phyloP scores from a whole-genome alignment of 2,329 filamentous ascomycete genomes.

The Immersiporthe knoxdaviesiana region DNA sequence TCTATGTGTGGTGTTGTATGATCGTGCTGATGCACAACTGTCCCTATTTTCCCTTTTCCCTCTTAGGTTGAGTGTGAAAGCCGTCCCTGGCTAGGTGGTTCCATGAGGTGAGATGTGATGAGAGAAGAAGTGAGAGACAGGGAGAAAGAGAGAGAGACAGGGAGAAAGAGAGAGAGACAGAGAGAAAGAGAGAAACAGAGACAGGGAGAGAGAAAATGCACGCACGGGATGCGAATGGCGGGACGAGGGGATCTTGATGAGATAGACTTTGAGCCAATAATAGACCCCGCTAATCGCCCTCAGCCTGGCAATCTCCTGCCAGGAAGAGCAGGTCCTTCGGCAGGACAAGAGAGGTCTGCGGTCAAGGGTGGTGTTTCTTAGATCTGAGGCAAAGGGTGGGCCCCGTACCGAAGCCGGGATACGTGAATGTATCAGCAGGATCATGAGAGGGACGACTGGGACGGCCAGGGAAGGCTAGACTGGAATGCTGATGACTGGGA shows the following conservation, averaged over 20 bases:
- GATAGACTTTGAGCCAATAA: slow-evolving; percentile 13
- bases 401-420: neutral
- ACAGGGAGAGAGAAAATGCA: neutral
- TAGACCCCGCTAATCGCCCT: neutral
- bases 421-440: neutral
- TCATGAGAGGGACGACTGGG: no score
- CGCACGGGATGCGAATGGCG: slow-evolving; percentile 6
- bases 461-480: neutral
- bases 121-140: neutral
- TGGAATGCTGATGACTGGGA: neutral
- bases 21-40: neutral
- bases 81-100: neutral
- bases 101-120: neutral
- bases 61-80: neutral
- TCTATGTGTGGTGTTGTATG: neutral
- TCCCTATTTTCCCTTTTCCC: no score
- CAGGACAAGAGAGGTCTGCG: neutral
- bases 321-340: neutral
- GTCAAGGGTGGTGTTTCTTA: neutral
- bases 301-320: neutral
- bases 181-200: neutral
- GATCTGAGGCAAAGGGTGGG: neutral
- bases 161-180: neutral
- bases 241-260: slow-evolving; percentile 5
- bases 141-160: neutral